Evolutionary conservation across 139 green algal genomes (phyloP).

Genomic region (Tetratostichococcus sp.): DNA sequence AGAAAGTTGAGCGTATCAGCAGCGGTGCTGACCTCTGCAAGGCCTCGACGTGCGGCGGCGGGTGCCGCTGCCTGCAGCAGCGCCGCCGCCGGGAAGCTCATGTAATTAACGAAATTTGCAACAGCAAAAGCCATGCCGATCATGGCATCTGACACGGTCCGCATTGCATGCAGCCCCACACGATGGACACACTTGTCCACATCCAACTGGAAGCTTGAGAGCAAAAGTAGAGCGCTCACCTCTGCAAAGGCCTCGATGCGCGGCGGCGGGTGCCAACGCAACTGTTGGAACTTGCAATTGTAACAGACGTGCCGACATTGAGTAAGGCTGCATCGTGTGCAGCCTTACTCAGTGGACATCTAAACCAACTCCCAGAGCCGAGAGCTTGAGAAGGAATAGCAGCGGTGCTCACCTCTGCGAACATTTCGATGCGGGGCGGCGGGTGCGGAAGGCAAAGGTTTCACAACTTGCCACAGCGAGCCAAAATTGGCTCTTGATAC

Average conservation of each 20-base stretch:
- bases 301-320: slow-evolving; percentile 44
- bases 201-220: no score
- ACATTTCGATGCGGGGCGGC: slow-evolving; percentile 35
- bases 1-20: no score
- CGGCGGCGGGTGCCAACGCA: slow-evolving; percentile 54
- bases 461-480: no score
- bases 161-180: slow-evolving; percentile 56
- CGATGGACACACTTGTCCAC: no score
- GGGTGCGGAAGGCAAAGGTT: no score
- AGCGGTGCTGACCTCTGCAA: slow-evolving; percentile 51
- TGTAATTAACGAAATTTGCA: no score
- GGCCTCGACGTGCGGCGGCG: slow-evolving; percentile 36
- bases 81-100: slow-evolving; percentile 41
- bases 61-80: slow-evolving; percentile 58
- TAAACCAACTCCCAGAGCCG: no score
- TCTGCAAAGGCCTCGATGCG: slow-evolving; percentile 42
- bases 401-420: slow-evolving; percentile 51
- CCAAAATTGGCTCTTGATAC: no score
- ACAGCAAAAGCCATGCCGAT: slow-evolving; percentile 48
- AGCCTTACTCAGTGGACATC: no score
- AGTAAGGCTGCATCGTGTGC: slow-evolving; percentile 50
- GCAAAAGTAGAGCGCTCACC: slow-evolving; percentile 15
- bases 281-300: slow-evolving; percentile 44
- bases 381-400: no score
- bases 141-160: slow-evolving; percentile 47